Evolutionary conservation across 345 rosid species (phyloP).

Genomic region (Raphanus sativus): DNA sequence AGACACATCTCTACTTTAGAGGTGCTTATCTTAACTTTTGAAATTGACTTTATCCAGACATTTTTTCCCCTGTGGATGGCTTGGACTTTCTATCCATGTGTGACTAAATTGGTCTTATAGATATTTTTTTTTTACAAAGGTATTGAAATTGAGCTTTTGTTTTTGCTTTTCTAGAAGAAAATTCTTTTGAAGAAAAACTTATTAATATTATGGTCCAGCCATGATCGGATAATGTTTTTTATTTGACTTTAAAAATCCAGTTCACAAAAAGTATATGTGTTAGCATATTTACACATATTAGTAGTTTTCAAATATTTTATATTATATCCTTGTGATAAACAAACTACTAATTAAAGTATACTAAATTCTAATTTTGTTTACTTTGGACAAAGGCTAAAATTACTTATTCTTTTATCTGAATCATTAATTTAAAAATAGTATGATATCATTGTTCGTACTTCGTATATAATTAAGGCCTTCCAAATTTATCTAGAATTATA

Average conservation of each 20-base stretch:
- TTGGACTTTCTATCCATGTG: slow-evolving; percentile 22
- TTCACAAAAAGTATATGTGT: not conserved
- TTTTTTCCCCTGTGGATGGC: slow-evolving; percentile 24
- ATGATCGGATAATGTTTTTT: not conserved
- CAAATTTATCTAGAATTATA: not conserved
- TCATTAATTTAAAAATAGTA: not conserved
- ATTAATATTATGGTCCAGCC: not conserved
- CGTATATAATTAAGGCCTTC: not conserved
- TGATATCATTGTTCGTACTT: not conserved
- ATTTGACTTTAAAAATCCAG: not conserved
- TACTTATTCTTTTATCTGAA: not conserved
- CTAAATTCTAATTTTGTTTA: not conserved
- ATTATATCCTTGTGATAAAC: not conserved
- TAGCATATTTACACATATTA: not conserved
- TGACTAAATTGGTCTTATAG: not conserved
- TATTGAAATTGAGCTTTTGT: not conserved
- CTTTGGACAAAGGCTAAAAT: not conserved
- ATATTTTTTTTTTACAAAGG: not conserved
- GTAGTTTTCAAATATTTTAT: not conserved
- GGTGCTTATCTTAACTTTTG: slow-evolving; percentile 23
- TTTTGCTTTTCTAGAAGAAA: not conserved
- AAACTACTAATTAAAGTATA: not conserved
- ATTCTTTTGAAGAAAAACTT: not conserved
- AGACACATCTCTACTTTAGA: slow-evolving; percentile 10
- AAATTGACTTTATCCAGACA: slow-evolving; percentile 8